Percentiles rank a stretch among this genome's conserved stretches.
phyloP scores from a whole-genome alignment of 2,329 filamentous ascomycete genomes.

The Dothideomycetes sp. region DNA sequence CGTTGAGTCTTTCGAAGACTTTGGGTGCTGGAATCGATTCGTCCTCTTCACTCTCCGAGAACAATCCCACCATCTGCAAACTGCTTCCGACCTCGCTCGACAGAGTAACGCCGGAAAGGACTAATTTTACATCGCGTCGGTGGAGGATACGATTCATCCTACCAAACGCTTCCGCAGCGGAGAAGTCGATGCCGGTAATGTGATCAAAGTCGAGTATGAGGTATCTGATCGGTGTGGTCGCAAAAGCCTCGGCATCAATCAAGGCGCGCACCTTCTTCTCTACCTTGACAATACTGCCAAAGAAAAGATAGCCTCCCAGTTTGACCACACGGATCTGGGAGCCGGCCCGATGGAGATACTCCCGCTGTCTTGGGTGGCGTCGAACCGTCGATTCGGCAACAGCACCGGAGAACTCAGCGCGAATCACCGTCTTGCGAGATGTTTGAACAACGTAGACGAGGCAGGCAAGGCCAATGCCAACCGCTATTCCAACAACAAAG shows the following conservation, averaged over 20 bases:
- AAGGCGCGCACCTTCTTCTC: slow-evolving; percentile 77
- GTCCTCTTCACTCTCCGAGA: slow-evolving; percentile 61
- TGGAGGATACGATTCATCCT: slow-evolving; percentile 77
- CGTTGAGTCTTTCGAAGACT: slow-evolving; percentile 83
- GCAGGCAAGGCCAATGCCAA: slow-evolving; percentile 86
- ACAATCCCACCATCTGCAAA: slow-evolving; percentile 74
- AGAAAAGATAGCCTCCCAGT: slow-evolving; percentile 91
- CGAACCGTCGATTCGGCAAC: slow-evolving; percentile 87
- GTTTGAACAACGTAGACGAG: slow-evolving; percentile 85
- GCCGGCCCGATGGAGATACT: slow-evolving; percentile 76
- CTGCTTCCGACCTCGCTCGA: slow-evolving; percentile 65
- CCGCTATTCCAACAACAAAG: slow-evolving; percentile 86
- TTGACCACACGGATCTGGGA: slow-evolving; percentile 86
- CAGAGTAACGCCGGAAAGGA: slow-evolving; percentile 72
- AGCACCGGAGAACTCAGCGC: slow-evolving; percentile 80
- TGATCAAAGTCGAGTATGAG: slow-evolving; percentile 80
- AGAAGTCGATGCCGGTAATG: slow-evolving; percentile 90
- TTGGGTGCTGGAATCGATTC: slow-evolving; percentile 36
- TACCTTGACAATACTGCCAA: slow-evolving; percentile 91
- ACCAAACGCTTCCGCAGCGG: slow-evolving; percentile 87
- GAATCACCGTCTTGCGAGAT: slow-evolving; percentile 77
- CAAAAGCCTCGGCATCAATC: slow-evolving; percentile 73
- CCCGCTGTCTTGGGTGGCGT: slow-evolving; percentile 77
- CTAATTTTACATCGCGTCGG: slow-evolving; percentile 65
- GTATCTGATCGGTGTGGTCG: slow-evolving; percentile 70